phyloP scores from a whole-genome alignment of 495 filamentous ascomycete genomes.

The Penicillium silybi region DNA sequence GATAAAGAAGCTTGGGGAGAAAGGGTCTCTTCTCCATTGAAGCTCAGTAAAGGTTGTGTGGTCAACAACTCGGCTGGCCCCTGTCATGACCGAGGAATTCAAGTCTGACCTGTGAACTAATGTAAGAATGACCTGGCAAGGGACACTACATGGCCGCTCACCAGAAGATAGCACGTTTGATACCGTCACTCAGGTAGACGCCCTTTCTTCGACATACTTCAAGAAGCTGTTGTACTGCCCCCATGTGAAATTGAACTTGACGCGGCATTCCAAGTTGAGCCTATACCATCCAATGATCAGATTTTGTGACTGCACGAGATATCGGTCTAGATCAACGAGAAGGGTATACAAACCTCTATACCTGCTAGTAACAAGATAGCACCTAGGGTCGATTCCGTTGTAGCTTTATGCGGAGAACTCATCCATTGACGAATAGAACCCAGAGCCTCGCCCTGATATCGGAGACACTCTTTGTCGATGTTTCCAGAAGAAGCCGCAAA shows the following conservation, averaged over 20 bases:
- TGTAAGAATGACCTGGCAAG: background rate
- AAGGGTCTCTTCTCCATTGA: constrained; percentile 32
- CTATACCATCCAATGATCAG: constrained; percentile 9
- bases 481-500: constrained; percentile 18
- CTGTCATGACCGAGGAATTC: constrained; percentile 32
- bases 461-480: constrained; percentile 25
- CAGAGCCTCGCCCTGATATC: constrained; percentile 29
- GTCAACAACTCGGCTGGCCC: constrained; percentile 28
- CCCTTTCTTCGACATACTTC: constrained; percentile 19
- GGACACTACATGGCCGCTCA: constrained; percentile 8
- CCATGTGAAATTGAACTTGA: constrained; percentile 36
- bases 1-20: constrained; percentile 17
- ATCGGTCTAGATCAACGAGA: background rate
- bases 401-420: constrained; percentile 16
- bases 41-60: constrained; percentile 37
- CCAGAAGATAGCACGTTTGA: constrained; percentile 42
- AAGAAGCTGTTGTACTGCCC: constrained; percentile 30
- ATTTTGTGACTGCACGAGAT: background rate
- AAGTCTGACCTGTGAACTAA: constrained; percentile 30
- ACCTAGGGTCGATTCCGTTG: constrained; percentile 33
- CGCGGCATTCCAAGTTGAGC: constrained; percentile 25
- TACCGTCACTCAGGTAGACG: constrained; percentile 29
- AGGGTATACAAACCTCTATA: constrained; percentile 25
- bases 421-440: constrained; percentile 31
- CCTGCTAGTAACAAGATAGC: constrained; percentile 37